Evolutionary conservation across 2,329 filamentous ascomycete species (phyloP).

Genomic region (Colletotrichum filicis): DNA sequence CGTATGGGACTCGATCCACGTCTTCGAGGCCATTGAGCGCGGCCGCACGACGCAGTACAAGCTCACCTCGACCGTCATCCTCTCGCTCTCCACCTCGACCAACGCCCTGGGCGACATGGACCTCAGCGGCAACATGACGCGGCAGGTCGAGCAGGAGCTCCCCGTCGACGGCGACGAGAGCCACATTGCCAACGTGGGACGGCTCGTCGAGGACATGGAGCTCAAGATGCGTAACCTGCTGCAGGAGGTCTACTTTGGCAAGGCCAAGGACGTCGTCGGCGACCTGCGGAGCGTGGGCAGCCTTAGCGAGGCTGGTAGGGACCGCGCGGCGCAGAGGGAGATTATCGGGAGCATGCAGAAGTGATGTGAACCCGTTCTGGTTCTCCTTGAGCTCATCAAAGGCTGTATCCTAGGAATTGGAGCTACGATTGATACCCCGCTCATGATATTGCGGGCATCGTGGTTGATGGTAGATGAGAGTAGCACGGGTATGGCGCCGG

Average conservation of each 20-base stretch:
- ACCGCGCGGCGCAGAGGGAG: slow-evolving; percentile 87
- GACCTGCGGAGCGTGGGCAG: slow-evolving; percentile 89
- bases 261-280: slow-evolving; percentile 97
- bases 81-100: slow-evolving; percentile 77
- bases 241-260: slow-evolving; percentile 99
- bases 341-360: slow-evolving; percentile 76
- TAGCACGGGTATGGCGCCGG: background rate
- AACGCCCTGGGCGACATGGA: slow-evolving; percentile 83
- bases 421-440: background rate
- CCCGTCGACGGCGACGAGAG: slow-evolving; percentile 89
- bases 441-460: background rate
- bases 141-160: slow-evolving; percentile 93
- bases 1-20: slow-evolving; percentile 98
- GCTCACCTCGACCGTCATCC: slow-evolving; percentile 94
- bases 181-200: slow-evolving; percentile 95
- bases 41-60: slow-evolving; percentile 96
- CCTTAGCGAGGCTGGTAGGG: slow-evolving; percentile 85
- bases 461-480: background rate
- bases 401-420: background rate
- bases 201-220: slow-evolving; percentile 98
- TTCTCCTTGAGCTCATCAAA: background rate
- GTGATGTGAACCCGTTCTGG: slow-evolving; percentile 41
- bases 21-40: slow-evolving; percentile 95
- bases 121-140: slow-evolving; percentile 96
- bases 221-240: slow-evolving; percentile 98